Conservation (phyloP, 1,139 yeast species). For the Debaryomyces coudertii region DNA sequence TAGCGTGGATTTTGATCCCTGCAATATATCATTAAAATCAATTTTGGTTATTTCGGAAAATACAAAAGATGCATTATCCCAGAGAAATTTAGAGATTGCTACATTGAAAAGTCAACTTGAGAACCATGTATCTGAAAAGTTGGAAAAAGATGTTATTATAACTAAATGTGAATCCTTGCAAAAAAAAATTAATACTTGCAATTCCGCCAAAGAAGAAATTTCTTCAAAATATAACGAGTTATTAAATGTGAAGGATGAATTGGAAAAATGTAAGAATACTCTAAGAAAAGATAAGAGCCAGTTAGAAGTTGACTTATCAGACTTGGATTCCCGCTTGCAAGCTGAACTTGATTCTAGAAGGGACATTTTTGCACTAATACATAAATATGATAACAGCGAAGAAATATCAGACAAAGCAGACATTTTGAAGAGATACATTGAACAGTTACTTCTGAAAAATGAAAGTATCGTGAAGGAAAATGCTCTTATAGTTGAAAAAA, state of each 20-base stretch:
- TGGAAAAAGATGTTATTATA: constrained; percentile 1
- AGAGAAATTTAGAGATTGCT: background rate
- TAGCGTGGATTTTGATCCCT: background rate
- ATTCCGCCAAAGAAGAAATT: background rate
- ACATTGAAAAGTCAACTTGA: background rate
- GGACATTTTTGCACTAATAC: background rate
- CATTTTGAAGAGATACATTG: background rate
- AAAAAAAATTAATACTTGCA: background rate
- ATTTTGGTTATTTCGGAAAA: constrained; percentile 4
- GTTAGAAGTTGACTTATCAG: background rate
- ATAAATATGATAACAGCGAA: background rate
- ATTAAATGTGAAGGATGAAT: background rate
- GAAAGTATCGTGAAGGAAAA: background rate
- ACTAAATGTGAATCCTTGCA: background rate
- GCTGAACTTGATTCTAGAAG: background rate
- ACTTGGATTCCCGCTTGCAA: background rate
- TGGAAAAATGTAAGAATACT: background rate
- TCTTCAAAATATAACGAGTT: background rate
- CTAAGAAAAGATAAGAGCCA: background rate
- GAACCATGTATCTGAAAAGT: background rate
- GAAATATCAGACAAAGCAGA: background rate
- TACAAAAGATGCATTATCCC: background rate
- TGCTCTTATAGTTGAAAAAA: background rate
- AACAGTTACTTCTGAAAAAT: background rate
- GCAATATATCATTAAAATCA: background rate